Conservation (phyloP, 75 land plant genomes). For the Picea glauca region DNA sequence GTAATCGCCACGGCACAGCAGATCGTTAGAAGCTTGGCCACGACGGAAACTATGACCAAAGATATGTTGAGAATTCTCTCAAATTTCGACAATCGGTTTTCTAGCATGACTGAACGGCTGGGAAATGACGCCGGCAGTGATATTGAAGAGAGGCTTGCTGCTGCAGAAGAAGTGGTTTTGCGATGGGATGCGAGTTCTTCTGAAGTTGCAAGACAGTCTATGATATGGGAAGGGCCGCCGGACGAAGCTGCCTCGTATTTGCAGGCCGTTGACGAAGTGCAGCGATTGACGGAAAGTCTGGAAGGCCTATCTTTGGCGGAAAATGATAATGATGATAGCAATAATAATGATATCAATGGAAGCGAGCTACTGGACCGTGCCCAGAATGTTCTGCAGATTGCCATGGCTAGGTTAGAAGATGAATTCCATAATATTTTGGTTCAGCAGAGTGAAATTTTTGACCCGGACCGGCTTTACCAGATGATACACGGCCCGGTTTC, state of each 20-base stretch:
- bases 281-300: conserved; percentile 4
- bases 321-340: not conserved
- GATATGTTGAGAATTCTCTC: conserved; percentile 19
- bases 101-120: conserved; percentile 7
- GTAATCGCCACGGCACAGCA: conserved; percentile 28
- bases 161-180: not conserved
- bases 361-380: conserved; percentile 21
- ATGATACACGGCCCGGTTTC: not conserved
- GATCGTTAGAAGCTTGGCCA: conserved; percentile 15
- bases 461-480: conserved; percentile 15
- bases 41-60: conserved; percentile 8
- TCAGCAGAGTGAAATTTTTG: conserved; percentile 8
- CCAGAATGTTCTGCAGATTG: conserved; percentile 43
- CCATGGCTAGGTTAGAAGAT: conserved; percentile 85
- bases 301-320: not conserved
- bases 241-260: conserved; percentile 16
- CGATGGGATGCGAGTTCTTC: conserved; percentile 3
- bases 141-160: not conserved
- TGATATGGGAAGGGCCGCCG: conserved; percentile 12
- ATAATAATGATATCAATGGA: not conserved
- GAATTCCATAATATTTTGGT: conserved; percentile 80
- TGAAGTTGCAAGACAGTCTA: conserved; percentile 3
- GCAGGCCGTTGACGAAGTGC: conserved; percentile 27
- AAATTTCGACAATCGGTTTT: conserved; percentile 20
- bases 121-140: not conserved